These are phyloP conservation scores for Nyssa sinensis DNA, from an alignment of 148 eudicot genomes.

Conservation along the genomic window DNA sequence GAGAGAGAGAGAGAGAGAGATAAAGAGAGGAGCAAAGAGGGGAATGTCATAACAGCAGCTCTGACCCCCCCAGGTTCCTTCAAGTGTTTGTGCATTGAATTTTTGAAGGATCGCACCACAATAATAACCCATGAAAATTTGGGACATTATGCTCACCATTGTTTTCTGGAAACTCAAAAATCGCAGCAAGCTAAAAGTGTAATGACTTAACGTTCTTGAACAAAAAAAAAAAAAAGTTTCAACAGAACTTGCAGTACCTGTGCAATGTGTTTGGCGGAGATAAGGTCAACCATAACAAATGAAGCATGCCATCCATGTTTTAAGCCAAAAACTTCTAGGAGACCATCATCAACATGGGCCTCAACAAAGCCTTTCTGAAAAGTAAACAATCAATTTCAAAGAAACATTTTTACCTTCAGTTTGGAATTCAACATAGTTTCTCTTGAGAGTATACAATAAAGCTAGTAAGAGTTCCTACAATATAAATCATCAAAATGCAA, in stretches of 20 bases:
- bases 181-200: not conserved
- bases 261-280: conserved; percentile 90
- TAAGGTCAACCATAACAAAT: conserved; percentile 87
- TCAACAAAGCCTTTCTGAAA: conserved; percentile 86
- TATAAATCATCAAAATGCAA: not conserved
- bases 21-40: not conserved
- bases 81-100: not conserved
- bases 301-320: conserved; percentile 99
- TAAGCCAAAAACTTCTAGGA: conserved; percentile 79
- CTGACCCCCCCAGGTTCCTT: not conserved
- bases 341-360: conserved; percentile 90
- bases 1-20: not conserved
- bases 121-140: not conserved
- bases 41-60: not conserved
- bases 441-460: not conserved
- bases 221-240: not conserved
- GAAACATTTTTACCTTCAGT: not conserved
- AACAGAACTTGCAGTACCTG: conserved; percentile 50
- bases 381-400: conserved; percentile 1
- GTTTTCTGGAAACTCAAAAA: not conserved
- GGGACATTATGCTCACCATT: not conserved
- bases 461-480: not conserved
- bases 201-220: not conserved
- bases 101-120: not conserved
- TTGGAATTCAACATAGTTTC: not conserved